Percentiles rank a stretch among this genome's conserved stretches.
Evolutionary conservation across 2,329 filamentous ascomycete species (phyloP).

Genomic region (Pyrenochaeta sp.): DNA sequence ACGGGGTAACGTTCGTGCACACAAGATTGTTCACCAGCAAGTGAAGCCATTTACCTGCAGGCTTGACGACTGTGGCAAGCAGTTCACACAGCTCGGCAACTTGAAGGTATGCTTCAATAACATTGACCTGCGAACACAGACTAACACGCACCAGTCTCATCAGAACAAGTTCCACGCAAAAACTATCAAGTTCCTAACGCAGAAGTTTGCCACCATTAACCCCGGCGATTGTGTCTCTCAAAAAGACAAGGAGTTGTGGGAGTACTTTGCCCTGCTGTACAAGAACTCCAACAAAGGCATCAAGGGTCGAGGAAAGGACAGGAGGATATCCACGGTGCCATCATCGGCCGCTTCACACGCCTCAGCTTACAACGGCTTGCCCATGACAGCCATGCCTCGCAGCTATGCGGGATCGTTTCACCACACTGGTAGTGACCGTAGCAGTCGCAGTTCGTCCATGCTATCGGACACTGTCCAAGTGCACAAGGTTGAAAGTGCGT

Average conservation of each 20-base stretch:
- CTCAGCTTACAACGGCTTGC: conserved; percentile 31
- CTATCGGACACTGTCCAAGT: conserved; percentile 40
- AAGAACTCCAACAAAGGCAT: conserved; percentile 99
- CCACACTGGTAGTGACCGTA: conserved; percentile 40
- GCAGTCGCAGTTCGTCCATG: conserved; percentile 45
- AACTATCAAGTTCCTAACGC: conserved; percentile 73
- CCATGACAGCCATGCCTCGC: conserved; percentile 27
- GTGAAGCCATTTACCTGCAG: conserved; percentile 82
- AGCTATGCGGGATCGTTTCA: conserved; percentile 34
- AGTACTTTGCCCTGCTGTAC: conserved; percentile 87
- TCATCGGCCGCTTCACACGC: conserved; percentile 34
- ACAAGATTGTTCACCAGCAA: conserved; percentile 80
- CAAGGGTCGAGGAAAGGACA: conserved; percentile 90
- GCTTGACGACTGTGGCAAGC: conserved; percentile 83
- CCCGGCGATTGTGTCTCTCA: conserved; percentile 69
- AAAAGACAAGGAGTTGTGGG: conserved; percentile 78
- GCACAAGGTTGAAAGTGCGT: conserved; percentile 32
- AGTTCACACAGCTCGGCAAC: conserved; percentile 89
- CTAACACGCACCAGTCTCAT: conserved; percentile 68
- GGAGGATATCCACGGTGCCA: conserved; percentile 63
- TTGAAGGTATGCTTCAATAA: conserved; percentile 70
- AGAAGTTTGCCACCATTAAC: conserved; percentile 71
- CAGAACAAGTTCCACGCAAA: conserved; percentile 90
- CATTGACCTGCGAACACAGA: not conserved
- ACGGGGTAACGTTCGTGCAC: conserved; percentile 82